Evolutionary conservation across 2,329 filamentous ascomycete genomes (phyloP), one percentile per base, ranked within the genome.

Genomic region (Aspergillus sergii): DNA sequence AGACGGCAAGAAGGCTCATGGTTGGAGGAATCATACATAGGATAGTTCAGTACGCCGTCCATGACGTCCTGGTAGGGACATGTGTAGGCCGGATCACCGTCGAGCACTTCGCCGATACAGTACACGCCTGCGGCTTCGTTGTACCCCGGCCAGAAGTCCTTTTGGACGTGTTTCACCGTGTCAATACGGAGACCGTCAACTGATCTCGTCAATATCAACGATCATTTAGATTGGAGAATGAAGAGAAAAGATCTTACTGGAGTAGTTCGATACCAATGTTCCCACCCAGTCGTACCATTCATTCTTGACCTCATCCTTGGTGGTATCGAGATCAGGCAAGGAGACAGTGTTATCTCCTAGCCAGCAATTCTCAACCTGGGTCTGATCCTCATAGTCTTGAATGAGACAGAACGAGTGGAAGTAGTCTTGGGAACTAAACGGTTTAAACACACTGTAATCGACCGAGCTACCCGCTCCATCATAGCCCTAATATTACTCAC

Each of bases 281-380:
- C 72, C 73, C 68, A 91, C 80, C 89, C 89, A 91, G n/a, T 78
- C 74, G 59, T 86, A 79, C 72, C 85, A 86, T 3, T 85, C 76
- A 19, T 73, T 72, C 30, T 82, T 80, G 11, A 91, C 84, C 1
- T 75, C 73, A 0, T 76, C 59, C 34, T 80, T 78, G 48, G 84
- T 81, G 0, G 89, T 91, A 61, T 86, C 78, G 14, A 91, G 73
- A 66, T 91, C 89, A 0, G 88, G 87, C 0, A 91, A 83, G 0
- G 82, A 80, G n/a, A 86, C 82, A 19, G 79, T 81, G n/a, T 78
- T 79, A 62, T 83, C 81, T 23, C 83, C 84, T 21, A 84, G 76
- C 84, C 84, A 86, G 78, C 88, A 90, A 19, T 75, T 48, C 51
- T 77, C 72, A 3, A 75, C 72, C 23, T 75, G 79, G 1, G 73